phyloP scores from a whole-genome alignment of 2,329 filamentous ascomycete genomes.

The Aspergillus novofumigatus region DNA sequence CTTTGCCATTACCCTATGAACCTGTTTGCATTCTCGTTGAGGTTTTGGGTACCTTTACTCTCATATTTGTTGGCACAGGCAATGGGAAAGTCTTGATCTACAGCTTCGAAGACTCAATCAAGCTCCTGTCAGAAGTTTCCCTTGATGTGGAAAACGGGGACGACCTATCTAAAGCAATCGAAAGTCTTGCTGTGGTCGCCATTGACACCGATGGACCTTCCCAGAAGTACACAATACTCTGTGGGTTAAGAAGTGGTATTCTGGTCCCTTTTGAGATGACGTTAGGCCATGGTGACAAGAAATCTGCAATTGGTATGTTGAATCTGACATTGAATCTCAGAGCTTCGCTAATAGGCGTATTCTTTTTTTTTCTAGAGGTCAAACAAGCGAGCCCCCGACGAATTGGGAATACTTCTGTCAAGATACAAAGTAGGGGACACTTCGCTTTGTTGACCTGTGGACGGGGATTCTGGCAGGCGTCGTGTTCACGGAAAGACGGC shows the following conservation, averaged over 20 bases:
- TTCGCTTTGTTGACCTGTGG: conserved; percentile 35
- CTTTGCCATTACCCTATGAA: conserved; percentile 27
- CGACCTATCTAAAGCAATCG: conserved; percentile 33
- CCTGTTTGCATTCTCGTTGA: conserved; percentile 35
- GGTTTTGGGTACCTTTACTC: conserved; percentile 18
- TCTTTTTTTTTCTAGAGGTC: conserved; percentile 22
- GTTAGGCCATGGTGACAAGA: conserved; percentile 14
- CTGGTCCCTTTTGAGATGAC: conserved; percentile 36
- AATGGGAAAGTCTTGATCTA: conserved; percentile 35
- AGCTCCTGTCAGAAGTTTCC: conserved; percentile 18
- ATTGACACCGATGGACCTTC: conserved; percentile 9
- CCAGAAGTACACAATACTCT: conserved; percentile 32
- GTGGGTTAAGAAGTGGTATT: conserved; percentile 44
- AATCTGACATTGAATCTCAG: neutral
- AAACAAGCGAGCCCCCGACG: conserved; percentile 26
- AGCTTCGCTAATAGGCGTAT: conserved; percentile 11
- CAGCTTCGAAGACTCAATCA: conserved; percentile 19
- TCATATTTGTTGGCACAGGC: conserved; percentile 40
- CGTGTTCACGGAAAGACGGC: conserved; percentile 21
- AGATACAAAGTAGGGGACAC: conserved; percentile 26
- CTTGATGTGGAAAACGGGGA: conserved; percentile 20
- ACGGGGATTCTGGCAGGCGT: conserved; percentile 35
- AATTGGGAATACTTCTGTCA: conserved; percentile 36
- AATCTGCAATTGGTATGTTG: conserved; percentile 25
- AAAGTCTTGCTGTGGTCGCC: conserved; percentile 30